Evolutionary conservation across 441 rosid genomes (phyloP).

Genomic region (Breynia disticha): DNA sequence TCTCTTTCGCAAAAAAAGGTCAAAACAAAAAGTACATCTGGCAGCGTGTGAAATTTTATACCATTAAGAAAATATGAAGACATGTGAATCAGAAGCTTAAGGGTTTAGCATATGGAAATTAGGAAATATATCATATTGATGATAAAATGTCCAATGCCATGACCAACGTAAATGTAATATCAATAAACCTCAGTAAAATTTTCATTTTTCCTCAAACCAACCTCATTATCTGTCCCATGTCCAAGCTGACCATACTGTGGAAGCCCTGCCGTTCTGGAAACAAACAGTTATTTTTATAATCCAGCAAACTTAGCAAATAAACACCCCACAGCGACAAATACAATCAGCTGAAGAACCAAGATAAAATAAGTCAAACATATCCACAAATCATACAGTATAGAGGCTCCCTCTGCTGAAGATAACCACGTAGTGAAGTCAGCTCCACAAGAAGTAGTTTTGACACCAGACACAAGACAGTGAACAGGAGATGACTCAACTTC

Average conservation of each 20-base stretch:
- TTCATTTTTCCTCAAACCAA: neutral
- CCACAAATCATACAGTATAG: slow-evolving; percentile 79
- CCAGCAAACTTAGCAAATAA: slow-evolving; percentile 13
- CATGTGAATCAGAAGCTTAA: too few relatives aligned
- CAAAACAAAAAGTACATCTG: neutral
- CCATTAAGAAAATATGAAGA: too few relatives aligned
- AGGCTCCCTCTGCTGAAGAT: slow-evolving; percentile 78
- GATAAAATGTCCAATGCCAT: neutral
- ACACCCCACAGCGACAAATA: neutral
- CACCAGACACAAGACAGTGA: slow-evolving; percentile 65
- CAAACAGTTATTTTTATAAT: slow-evolving; percentile 18
- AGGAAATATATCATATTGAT: too few relatives aligned
- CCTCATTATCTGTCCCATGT: slow-evolving; percentile 17
- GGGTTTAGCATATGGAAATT: too few relatives aligned
- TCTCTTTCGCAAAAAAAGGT: neutral
- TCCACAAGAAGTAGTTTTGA: slow-evolving; percentile 71
- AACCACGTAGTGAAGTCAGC: slow-evolving; percentile 93
- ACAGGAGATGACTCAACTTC: slow-evolving; percentile 72
- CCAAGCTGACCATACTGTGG: slow-evolving; percentile 19
- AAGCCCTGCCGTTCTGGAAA: slow-evolving; percentile 65
- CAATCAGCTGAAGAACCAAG: slow-evolving; percentile 6
- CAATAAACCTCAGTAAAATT: neutral
- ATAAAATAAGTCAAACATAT: slow-evolving; percentile 18
- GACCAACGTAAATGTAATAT: neutral
- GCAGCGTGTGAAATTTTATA: neutral